Evolutionary conservation across 2,329 filamentous ascomycete species (phyloP), one percentile per base, ranked within the genome.

Genomic region (Reticulascus tulasneorum): DNA sequence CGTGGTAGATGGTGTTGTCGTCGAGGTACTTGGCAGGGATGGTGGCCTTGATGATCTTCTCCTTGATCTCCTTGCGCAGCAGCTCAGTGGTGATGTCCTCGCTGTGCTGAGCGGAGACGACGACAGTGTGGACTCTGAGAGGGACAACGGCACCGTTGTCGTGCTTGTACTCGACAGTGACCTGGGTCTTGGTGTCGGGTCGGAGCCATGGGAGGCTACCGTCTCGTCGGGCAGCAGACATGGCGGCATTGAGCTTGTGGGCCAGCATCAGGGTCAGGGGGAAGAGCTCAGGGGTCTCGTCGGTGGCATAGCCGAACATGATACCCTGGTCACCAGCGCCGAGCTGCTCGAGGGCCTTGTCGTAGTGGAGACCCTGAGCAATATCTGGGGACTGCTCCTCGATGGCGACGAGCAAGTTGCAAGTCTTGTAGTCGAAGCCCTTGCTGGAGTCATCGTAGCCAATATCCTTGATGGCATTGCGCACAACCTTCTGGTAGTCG

Each of bases 381-480:
- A 98, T 98, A 69, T 98, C 93, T 59, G 91, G 86, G 44, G 91
- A 97, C 74, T 98, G 93, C 75, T 98, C 82, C 83, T 98, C 93
- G 67, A 98, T 96, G 71, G 91, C 93, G 57, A 97, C 90, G 55
- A 97, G 82, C 60, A 98, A 80, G 76, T 96, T 97, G 77, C 86
- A 91, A 54, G 93, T 98, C 84, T 97, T 97, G 88, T 96, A 95
- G 76, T 98, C 93, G 71, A 98, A 98, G 47, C 93, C 93, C 83
- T 98, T 98, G 58, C 79, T 76, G 38, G 93, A 97, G 69, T 85
- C 80, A 72, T 98, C 93, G 72, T 97, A 98, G 58, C 93, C 93
- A 62, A 98, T 98, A 63, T 94, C 91, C 81, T 95, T 91, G 80
- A 98, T 89, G 63, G 90, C 81, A 49, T 82, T 70, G 67, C 93